Base-by-base conservation (phyloP, 345 rosid species). In the Pseudoturritis turrita region DNA sequence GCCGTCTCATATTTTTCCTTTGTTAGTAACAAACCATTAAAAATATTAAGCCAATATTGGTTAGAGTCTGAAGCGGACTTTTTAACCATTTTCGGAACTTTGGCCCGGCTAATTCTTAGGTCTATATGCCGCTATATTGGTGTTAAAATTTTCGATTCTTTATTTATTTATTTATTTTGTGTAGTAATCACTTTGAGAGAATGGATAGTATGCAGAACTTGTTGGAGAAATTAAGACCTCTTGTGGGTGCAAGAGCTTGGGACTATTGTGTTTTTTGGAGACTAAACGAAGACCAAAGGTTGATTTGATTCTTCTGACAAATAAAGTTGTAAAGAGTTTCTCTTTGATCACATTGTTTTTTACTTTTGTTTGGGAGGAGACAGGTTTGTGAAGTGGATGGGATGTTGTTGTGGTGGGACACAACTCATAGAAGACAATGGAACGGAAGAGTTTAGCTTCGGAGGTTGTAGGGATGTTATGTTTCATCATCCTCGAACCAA, bases 251-350 rank as follows among this genome's bases (percentile, higher is more conserved):
- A 8, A 79, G 79, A 23, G 87, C 86, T 23, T 90, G 97, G 97
- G 94, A 90, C 63, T 89, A 87, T 76, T 89, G 96, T 64, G 85
- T 87, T 74, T 80, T 86, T 58, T 93, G 98, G 98, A 87, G 80
- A 78, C 49, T 89, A 61, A 84, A 85, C 58, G 92, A 89, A 44
- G 89, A 93, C 76, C 98, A 89, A 82, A 93, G 96, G 98, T 90
- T n/a, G 17, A 50, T 65, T 40, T 70, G 23, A 19, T 55, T 40
- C 7, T 52, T 45, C 14, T 21, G 10, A 18, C n/a, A 49, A 22
- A 35, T 47, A 8, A 46, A 23, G 10, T 33, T 23, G 3, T 47
- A 31, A 58, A 18, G 19, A 9, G 15, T 46, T 18, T 36, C 3
- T 26, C 26, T 62, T n/a, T 55, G 11, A 64, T 78, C 53, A 71